A percentile compares a stretch with the other conserved stretches of the same genome.
Conservation (phyloP, 805 yeast genomes). For the Metschnikowia borealis region DNA sequence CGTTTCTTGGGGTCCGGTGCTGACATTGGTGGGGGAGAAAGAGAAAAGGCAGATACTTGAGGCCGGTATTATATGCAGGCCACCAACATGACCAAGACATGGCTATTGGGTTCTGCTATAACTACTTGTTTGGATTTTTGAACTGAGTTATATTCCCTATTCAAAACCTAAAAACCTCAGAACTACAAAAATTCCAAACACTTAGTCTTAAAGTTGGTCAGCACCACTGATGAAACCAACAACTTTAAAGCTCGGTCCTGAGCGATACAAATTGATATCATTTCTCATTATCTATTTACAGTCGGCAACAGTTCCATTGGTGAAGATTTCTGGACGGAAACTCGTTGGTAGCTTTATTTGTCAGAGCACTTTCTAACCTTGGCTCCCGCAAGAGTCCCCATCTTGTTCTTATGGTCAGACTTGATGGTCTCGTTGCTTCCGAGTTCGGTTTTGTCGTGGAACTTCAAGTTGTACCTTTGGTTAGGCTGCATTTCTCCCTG, state of each 20-base stretch:
- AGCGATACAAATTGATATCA: background rate
- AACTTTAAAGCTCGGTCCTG: background rate
- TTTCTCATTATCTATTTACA: slow-evolving; percentile 4
- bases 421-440: slow-evolving; percentile 86
- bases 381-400: slow-evolving; percentile 49
- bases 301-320: background rate
- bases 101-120: background rate
- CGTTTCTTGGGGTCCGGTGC: slow-evolving; percentile 23
- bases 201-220: background rate
- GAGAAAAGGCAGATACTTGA: background rate
- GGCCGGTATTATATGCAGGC: background rate
- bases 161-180: too few species aligned
- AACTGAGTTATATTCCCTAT: background rate
- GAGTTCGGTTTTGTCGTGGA: slow-evolving; percentile 78
- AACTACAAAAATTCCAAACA: background rate
- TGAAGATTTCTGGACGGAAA: background rate
- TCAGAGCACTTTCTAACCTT: slow-evolving; percentile 39
- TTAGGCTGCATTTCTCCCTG: slow-evolving; percentile 61
- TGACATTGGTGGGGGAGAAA: slow-evolving; percentile 7
- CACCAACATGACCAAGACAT: background rate
- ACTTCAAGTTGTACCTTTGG: slow-evolving; percentile 51
- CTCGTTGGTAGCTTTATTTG: slow-evolving; percentile 1
- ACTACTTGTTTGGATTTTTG: background rate
- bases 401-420: slow-evolving; percentile 38
- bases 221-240: background rate